Evolutionary conservation across 495 filamentous ascomycete genomes (phyloP).

Genomic region (Lentithecium fluviatile): DNA sequence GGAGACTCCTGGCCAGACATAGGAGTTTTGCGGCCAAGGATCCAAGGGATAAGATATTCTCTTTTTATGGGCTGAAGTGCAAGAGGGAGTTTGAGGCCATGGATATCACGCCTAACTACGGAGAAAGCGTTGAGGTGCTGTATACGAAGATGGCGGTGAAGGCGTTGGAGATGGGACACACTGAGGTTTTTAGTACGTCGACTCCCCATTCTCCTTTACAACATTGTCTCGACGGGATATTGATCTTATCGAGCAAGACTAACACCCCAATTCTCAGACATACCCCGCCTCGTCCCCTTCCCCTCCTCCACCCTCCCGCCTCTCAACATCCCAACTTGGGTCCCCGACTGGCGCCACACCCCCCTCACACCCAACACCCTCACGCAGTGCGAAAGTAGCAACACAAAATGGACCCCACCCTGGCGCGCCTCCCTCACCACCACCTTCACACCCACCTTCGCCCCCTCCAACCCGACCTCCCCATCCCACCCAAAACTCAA

Average conservation of each 20-base stretch:
- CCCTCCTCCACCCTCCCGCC: background rate
- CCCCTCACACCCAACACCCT: background rate
- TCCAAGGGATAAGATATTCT: conserved; percentile 1
- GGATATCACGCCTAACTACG: background rate
- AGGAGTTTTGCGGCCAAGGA: background rate
- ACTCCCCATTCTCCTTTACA: background rate
- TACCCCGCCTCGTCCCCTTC: too few relatives aligned
- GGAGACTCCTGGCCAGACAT: background rate
- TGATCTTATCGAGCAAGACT: too few relatives aligned
- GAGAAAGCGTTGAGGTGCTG: background rate
- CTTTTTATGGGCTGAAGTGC: background rate
- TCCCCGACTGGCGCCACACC: background rate
- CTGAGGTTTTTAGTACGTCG: background rate
- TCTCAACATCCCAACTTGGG: background rate
- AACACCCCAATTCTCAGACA: too few relatives aligned
- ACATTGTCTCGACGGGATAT: too few relatives aligned
- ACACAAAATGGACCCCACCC: background rate
- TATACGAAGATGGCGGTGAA: background rate
- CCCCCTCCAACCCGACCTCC: too few relatives aligned
- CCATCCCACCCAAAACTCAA: background rate
- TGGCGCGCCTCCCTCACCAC: background rate
- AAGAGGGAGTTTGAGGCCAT: background rate
- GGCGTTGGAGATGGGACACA: background rate
- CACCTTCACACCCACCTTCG: background rate
- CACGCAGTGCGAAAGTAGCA: background rate